Base-by-base conservation (phyloP, 1,284 basidiomycete species). In the Trichosporon faecale region DNA sequence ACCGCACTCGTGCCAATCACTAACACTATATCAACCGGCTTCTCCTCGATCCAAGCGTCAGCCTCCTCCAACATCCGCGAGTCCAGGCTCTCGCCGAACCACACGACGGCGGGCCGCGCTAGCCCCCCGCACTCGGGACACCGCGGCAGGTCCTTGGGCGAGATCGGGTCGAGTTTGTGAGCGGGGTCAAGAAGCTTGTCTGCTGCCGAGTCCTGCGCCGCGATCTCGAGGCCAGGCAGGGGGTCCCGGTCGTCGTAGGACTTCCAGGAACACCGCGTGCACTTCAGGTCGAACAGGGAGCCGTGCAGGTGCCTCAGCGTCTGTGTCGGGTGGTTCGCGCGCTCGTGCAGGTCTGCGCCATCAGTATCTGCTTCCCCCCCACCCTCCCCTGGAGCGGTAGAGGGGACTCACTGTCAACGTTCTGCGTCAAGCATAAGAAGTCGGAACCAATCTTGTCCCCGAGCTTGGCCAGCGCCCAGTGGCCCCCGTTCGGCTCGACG, bases 41-140 rank as follows among this genome's bases (percentile, higher is more conserved):
- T 16, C 9, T n/a, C 60, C 9, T 70, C 65, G 23, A 72, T 70
- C 71, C 71, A 72, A 0, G 4, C 16, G 23, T 72, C 66, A 4
- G 70, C 68, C 6, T 35, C 65, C 1, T 37, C 21, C 1, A 72
- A 64, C 71, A 72, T 72, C 9, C 18, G 1, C 21, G 18, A 3
- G 33, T 72, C 71, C 16, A 72, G 68, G 35, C 64, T 67, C 40
- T 72, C 71, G 18, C 71, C 71, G 21, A 72, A 72, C 71, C 71
- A 72, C 12, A 72, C 71, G 1, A 72, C 71, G 6, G 66, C 71
- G 0, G 71, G 71, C 37, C 71, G 66, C 29, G 66, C 57, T 5
- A 72, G 49, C 2, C 65, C 65, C 16, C 18, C 40, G 44, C 71
- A 72, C 21, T 63, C 16, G 2, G 67, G 49, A 8, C 71, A 72